Conservation (phyloP, 768 basidiomycete species). For the Suillus clintonianus region DNA sequence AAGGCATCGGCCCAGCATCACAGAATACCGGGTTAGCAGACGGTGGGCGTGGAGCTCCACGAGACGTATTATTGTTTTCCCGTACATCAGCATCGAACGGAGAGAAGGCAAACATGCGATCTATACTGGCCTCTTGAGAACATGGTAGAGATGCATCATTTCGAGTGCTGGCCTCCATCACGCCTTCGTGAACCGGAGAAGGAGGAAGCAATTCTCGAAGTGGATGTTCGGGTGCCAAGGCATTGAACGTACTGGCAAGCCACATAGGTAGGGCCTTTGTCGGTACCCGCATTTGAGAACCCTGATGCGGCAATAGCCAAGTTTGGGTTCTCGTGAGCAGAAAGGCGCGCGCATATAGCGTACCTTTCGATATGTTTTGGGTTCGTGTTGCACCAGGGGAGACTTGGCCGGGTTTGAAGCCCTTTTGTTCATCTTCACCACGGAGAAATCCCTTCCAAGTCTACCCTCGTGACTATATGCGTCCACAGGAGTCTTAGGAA, state of each 20-base stretch:
- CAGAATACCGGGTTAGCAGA: background rate
- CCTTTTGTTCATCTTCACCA: slow-evolving; percentile 41
- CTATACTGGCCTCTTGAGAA: background rate
- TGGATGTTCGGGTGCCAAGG: slow-evolving; percentile 39
- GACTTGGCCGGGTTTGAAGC: background rate
- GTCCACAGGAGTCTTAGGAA: slow-evolving; percentile 44
- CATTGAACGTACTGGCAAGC: slow-evolving; percentile 54
- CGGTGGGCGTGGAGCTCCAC: background rate
- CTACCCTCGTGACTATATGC: slow-evolving; percentile 37
- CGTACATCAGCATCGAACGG: slow-evolving; percentile 18
- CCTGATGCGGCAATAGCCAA: slow-evolving; percentile 10
- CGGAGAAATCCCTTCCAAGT: slow-evolving; percentile 42
- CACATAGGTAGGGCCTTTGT: slow-evolving; percentile 50
- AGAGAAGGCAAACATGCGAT: slow-evolving; percentile 29
- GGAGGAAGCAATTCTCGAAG: slow-evolving; percentile 33
- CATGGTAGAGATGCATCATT: slow-evolving; percentile 2
- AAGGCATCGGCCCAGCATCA: background rate
- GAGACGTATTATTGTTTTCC: too few relatives aligned
- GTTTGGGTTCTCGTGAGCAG: slow-evolving; percentile 9
- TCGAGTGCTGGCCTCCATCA: background rate
- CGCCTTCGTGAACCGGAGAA: slow-evolving; percentile 12
- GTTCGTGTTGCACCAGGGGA: background rate
- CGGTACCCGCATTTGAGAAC: slow-evolving; percentile 16
- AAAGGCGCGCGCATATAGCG: slow-evolving; percentile 29
- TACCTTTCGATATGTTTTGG: slow-evolving; percentile 16